These are phyloP conservation scores for Boletus sp. DNA, from an alignment of 1,284 basidiomycete species.

Conservation along the genomic window DNA sequence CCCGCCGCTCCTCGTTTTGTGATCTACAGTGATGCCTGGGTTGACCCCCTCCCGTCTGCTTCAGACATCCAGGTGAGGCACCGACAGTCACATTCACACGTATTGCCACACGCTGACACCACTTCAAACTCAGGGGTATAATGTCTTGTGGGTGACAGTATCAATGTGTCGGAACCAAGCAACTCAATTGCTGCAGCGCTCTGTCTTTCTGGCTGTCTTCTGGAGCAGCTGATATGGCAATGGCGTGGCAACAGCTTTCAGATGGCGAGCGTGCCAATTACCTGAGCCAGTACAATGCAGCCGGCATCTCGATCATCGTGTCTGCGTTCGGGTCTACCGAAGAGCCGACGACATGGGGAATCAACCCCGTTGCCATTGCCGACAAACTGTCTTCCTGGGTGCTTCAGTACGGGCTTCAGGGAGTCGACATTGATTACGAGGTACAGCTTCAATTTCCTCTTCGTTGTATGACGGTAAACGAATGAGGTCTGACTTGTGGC, in stretches of 20 bases:
- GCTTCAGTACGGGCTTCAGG: not conserved
- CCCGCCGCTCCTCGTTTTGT: not conserved
- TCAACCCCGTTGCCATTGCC: not conserved
- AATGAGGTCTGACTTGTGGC: not conserved
- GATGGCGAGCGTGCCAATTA: not conserved
- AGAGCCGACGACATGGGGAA: not conserved
- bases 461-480: not conserved
- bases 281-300: not conserved
- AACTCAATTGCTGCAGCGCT: not conserved
- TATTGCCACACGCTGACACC: not conserved
- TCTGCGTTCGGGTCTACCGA: slow-evolving; percentile 1
- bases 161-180: too few species aligned
- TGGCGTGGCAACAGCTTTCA: not conserved
- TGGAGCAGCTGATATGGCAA: not conserved
- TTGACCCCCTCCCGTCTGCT: not conserved
- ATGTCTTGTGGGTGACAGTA: not conserved
- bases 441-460: not conserved
- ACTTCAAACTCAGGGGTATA: not conserved
- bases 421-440: slow-evolving; percentile 6
- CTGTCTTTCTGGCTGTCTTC: not conserved
- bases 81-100: too few species aligned
- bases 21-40: not conserved
- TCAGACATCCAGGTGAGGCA: not conserved
- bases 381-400: slow-evolving; percentile 1
- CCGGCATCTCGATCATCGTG: not conserved